Conservation (phyloP, 2,329 filamentous ascomycete genomes). For the Coniochaeta sp. region DNA sequence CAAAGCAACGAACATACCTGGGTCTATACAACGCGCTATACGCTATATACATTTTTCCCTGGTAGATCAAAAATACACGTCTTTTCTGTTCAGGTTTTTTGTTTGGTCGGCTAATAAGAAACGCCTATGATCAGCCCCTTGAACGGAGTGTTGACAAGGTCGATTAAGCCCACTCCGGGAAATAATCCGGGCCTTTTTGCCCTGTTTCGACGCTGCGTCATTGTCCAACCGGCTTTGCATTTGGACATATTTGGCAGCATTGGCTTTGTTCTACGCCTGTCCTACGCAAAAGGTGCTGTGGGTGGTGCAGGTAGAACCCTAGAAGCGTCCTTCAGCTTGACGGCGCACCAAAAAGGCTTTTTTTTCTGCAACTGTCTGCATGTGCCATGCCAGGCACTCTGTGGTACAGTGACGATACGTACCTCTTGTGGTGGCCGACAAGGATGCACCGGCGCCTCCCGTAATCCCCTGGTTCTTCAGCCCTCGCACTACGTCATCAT, state of each 20-base stretch:
- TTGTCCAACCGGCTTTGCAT: not conserved
- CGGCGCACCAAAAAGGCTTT: too few species aligned
- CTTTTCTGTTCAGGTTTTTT: not conserved
- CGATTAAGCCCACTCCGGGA: not conserved
- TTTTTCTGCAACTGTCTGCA: too few species aligned
- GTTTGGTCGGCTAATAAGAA: not conserved
- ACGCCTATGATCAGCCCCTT: not conserved
- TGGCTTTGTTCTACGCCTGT: too few species aligned
- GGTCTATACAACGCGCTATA: too few species aligned
- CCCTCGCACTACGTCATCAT: not conserved
- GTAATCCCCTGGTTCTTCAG: not conserved
- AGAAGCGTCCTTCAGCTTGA: not conserved
- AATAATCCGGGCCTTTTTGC: not conserved
- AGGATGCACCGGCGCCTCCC: not conserved
- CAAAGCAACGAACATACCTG: not conserved
- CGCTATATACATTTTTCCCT: not conserved
- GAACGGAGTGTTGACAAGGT: not conserved
- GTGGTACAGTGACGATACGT: not conserved
- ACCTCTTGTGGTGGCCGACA: not conserved
- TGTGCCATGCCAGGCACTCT: not conserved
- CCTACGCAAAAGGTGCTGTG: not conserved
- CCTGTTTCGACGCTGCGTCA: not conserved
- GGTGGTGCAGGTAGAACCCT: not conserved
- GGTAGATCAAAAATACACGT: not conserved
- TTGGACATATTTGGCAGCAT: not conserved